These are phyloP conservation scores for Sugiyamaella castrensis DNA, from an alignment of 1,139 yeast genomes.

Conservation along the genomic window DNA sequence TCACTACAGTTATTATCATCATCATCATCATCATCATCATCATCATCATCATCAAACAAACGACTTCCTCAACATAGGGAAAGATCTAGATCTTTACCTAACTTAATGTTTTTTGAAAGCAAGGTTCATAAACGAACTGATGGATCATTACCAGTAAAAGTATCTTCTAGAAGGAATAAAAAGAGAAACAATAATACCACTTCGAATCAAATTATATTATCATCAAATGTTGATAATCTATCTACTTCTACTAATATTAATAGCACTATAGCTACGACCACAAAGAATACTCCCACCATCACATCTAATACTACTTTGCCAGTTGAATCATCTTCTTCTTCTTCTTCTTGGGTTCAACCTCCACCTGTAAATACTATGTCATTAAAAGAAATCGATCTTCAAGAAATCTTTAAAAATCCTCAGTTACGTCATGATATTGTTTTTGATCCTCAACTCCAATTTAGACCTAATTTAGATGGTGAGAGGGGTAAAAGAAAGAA, in stretches of 20 bases:
- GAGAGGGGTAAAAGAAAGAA: constrained; percentile 83
- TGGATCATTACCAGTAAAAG: constrained; percentile 2
- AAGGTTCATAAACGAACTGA: constrained; percentile 23
- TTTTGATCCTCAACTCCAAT: constrained; percentile 89
- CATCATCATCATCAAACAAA: constrained; percentile 10
- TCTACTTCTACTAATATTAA: neutral
- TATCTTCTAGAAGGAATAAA: neutral
- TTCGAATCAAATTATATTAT: constrained; percentile 9
- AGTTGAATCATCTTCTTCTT: constrained; percentile 6
- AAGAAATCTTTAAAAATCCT: constrained; percentile 87
- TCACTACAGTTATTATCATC: neutral
- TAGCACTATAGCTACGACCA: neutral
- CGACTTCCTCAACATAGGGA: constrained; percentile 20
- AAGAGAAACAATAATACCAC: neutral
- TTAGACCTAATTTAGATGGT: constrained; percentile 88
- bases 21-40: constrained; percentile 1
- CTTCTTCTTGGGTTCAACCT: constrained; percentile 36
- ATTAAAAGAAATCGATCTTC: constrained; percentile 80
- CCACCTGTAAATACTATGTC: constrained; percentile 89
- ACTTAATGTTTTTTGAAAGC: constrained; percentile 21
- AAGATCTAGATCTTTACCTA: constrained; percentile 29
- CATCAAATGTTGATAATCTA: too few relatives aligned
- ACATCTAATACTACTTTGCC: neutral
- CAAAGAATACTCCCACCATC: constrained; percentile 18
- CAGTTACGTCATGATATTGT: constrained; percentile 89